Conservation (phyloP, 148 eudicot species). For the Dysphania ambrosioides region DNA sequence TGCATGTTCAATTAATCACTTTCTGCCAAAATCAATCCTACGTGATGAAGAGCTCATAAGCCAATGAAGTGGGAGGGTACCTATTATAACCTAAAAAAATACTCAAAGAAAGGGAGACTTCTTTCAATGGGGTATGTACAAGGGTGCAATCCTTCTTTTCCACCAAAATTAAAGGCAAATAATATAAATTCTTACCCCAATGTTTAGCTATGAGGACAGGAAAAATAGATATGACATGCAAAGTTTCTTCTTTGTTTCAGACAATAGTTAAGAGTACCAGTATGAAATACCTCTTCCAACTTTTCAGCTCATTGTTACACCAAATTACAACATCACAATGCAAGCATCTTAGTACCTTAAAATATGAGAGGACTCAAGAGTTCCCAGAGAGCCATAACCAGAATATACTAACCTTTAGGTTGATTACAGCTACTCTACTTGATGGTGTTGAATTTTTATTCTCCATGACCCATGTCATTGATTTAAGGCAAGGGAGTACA, state of each 20-base stretch:
- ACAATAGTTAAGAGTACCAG: neutral
- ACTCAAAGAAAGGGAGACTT: neutral
- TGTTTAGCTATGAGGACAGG: neutral
- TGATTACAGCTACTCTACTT: slow-evolving; percentile 83
- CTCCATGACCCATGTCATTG: slow-evolving; percentile 98
- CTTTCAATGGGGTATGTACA: neutral
- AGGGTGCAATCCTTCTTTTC: neutral
- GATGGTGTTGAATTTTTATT: slow-evolving; percentile 61
- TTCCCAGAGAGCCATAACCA: slow-evolving; percentile 6
- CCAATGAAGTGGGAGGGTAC: neutral
- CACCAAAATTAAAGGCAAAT: neutral
- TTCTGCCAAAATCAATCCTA: neutral
- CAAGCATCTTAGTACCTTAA: neutral
- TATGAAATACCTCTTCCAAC: neutral
- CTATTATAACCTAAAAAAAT: neutral
- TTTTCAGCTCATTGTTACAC: neutral
- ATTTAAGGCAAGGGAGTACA: slow-evolving; percentile 83
- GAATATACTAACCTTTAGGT: slow-evolving; percentile 57
- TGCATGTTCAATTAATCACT: neutral
- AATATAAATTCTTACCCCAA: neutral
- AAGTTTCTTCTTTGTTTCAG: neutral
- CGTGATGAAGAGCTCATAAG: neutral
- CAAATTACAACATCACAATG: neutral
- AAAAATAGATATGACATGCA: neutral
- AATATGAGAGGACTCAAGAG: neutral